Conservation (phyloP, 2,329 filamentous ascomycete genomes). For the Diaporthe sp. region DNA sequence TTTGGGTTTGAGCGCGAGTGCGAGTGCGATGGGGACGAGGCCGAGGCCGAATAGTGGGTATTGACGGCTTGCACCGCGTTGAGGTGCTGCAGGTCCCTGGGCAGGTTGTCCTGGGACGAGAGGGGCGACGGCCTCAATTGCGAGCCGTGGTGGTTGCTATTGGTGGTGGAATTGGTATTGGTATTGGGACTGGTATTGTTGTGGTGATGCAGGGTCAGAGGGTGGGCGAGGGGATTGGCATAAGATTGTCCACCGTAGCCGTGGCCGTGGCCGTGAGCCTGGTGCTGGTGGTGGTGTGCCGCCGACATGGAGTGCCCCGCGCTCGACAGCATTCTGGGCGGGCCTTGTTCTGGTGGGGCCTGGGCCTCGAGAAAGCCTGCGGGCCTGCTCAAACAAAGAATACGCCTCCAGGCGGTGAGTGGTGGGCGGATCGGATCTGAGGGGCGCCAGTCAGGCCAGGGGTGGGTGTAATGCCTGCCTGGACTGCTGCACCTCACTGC, state of each 20-base stretch:
- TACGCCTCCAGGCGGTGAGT: conserved; percentile 17
- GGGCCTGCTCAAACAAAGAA: conserved; percentile 11
- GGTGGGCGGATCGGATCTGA: background rate
- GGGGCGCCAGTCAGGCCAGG: background rate
- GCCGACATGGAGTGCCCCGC: conserved; percentile 37
- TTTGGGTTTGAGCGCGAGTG: conserved; percentile 21
- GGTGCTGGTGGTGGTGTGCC: background rate
- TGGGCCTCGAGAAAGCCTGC: conserved; percentile 29
- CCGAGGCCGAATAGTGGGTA: conserved; percentile 32
- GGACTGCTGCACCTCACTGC: background rate
- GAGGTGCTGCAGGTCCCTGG: conserved; percentile 38
- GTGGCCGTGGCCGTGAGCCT: background rate
- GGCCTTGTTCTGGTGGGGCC: conserved; percentile 22
- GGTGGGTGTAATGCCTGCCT: background rate
- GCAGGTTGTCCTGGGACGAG: conserved; percentile 41
- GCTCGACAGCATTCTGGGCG: conserved; percentile 38
- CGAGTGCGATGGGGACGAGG: conserved; percentile 3
- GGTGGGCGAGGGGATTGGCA: background rate
- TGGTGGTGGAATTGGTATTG: background rate
- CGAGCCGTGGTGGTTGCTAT: conserved; percentile 11
- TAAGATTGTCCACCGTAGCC: background rate
- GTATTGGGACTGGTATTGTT: background rate
- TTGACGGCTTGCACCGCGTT: conserved; percentile 42
- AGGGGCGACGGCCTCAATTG: conserved; percentile 40
- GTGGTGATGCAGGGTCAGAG: background rate